A percentile compares a stretch with the other conserved stretches of the same genome.
Conservation (phyloP, 1,284 basidiomycete species). For the Coriolopsis trogii region DNA sequence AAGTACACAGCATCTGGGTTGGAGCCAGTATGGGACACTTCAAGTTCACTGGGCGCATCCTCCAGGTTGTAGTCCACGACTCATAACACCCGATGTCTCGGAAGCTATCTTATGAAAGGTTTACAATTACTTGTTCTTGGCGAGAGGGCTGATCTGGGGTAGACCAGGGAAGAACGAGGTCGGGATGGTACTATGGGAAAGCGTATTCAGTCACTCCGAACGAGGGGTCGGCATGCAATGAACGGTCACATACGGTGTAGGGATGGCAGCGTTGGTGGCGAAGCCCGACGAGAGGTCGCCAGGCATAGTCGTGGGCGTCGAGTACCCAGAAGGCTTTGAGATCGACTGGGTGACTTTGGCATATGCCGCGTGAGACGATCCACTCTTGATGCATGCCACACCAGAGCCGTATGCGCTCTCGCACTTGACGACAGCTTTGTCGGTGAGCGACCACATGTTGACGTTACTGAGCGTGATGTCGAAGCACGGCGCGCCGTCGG, state of each 20-base stretch:
- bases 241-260: slow-evolving; percentile 33
- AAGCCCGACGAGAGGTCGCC: slow-evolving; percentile 36
- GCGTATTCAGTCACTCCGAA: background rate
- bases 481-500: slow-evolving; percentile 37
- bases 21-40: no score
- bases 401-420: slow-evolving; percentile 37
- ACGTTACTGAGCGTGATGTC: slow-evolving; percentile 35
- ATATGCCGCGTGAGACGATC: slow-evolving; percentile 29
- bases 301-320: slow-evolving; percentile 32
- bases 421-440: slow-evolving; percentile 35
- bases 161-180: slow-evolving; percentile 36
- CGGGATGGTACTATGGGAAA: slow-evolving; percentile 33
- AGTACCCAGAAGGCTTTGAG: slow-evolving; percentile 32
- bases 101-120: background rate
- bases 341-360: slow-evolving; percentile 26
- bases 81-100: background rate
- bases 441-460: slow-evolving; percentile 36
- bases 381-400: slow-evolving; percentile 31
- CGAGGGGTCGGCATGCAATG: no score
- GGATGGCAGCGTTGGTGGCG: slow-evolving; percentile 35
- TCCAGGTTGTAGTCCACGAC: no score
- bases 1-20: no score
- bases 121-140: slow-evolving; percentile 22
- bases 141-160: slow-evolving; percentile 31
- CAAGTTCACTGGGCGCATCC: no score